Conservation (phyloP, 2,329 filamentous ascomycete genomes). For the Furcasterigmium furcatum region DNA sequence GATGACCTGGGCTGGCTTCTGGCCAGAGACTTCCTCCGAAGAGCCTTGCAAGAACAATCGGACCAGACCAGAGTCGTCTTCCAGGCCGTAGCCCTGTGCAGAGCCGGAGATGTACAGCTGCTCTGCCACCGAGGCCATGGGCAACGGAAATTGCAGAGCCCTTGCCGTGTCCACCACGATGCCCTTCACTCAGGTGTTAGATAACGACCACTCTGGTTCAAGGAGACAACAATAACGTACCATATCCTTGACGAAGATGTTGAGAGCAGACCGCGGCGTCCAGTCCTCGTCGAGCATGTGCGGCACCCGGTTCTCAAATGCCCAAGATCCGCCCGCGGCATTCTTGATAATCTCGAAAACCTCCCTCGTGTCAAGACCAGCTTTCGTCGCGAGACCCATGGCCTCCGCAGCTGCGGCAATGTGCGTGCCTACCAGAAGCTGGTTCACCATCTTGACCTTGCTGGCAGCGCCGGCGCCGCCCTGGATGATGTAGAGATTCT, state of each 20-base stretch:
- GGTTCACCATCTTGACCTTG: slow-evolving; percentile 52
- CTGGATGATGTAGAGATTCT: slow-evolving; percentile 50
- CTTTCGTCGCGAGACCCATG: slow-evolving; percentile 45
- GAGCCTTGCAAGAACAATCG: slow-evolving; percentile 16
- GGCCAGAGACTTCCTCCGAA: background rate
- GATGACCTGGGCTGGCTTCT: slow-evolving; percentile 5
- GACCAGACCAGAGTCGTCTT: slow-evolving; percentile 23
- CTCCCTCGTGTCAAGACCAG: slow-evolving; percentile 38
- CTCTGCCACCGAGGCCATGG: slow-evolving; percentile 28
- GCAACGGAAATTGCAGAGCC: slow-evolving; percentile 26
- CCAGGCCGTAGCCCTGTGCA: slow-evolving; percentile 19
- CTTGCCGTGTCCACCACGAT: slow-evolving; percentile 25
- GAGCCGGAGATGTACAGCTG: slow-evolving; percentile 24
- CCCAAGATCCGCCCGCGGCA: slow-evolving; percentile 39
- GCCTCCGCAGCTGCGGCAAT: slow-evolving; percentile 48
- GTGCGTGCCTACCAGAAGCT: slow-evolving; percentile 49
- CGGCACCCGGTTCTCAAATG: slow-evolving; percentile 54
- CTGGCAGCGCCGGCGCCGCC: slow-evolving; percentile 47
- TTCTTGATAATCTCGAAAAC: slow-evolving; percentile 23
- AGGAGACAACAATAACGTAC: slow-evolving; percentile 14
- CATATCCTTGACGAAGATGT: slow-evolving; percentile 31
- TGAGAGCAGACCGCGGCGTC: slow-evolving; percentile 28
- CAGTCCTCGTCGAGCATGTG: slow-evolving; percentile 50
- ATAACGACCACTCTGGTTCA: no score
- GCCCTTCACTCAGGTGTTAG: no score